These are phyloP conservation scores for Hirschioporus abietinus DNA, from an alignment of 768 basidiomycete species.

Conservation along the genomic window DNA sequence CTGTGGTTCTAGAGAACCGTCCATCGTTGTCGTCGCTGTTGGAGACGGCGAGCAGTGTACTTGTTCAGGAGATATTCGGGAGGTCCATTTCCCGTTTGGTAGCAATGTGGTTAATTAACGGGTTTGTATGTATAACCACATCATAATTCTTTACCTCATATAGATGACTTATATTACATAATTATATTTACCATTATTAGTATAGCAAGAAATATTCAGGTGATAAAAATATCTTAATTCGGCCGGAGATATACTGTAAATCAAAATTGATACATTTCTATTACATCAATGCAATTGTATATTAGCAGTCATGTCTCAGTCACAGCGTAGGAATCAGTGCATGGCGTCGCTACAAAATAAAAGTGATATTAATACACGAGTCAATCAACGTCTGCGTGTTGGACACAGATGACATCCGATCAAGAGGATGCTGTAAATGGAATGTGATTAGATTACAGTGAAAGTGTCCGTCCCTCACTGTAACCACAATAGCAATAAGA, in stretches of 20 bases:
- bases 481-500: too few relatives aligned
- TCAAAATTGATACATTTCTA: background rate
- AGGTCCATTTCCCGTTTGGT: background rate
- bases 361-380: background rate
- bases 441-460: too few relatives aligned
- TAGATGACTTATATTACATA: too few relatives aligned
- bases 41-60: slow-evolving; percentile 5
- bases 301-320: background rate
- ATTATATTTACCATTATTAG: too few relatives aligned
- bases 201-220: too few relatives aligned
- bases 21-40: slow-evolving; percentile 21
- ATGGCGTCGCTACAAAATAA: background rate
- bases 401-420: background rate
- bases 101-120: background rate
- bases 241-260: background rate
- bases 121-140: background rate
- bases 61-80: slow-evolving; percentile 4
- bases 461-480: background rate
- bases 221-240: background rate
- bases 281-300: background rate
- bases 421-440: background rate
- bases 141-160: too few relatives aligned
- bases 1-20: slow-evolving; percentile 24
- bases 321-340: background rate
- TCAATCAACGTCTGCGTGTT: background rate